Base-by-base conservation (phyloP, 2,329 filamentous ascomycete species). In the Aspergillus ibericus region DNA sequence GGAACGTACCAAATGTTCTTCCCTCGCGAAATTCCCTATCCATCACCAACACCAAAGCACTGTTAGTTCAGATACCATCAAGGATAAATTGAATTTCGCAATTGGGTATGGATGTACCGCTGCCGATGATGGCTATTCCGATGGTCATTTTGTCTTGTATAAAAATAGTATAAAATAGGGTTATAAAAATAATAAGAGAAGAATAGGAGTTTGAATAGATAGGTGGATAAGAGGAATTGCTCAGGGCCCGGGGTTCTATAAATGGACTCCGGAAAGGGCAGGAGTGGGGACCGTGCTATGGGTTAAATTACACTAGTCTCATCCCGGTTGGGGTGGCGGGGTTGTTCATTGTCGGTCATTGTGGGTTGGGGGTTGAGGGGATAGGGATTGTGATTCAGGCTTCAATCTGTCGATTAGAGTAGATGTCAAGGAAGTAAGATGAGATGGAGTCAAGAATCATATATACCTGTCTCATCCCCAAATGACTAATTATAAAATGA, bases 1-100 rank as follows among this genome's bases (percentile, higher is more conserved):
- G 7, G 27, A 6, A 27, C 68, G 44, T 72, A 80, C 78, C 53
- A 85, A 75, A 66, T 85, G 83, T 63, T 85, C 78, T 70, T 85
- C 83, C 60, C 79, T 78, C 56, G 82, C 82, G 69, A 85, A 85
- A 65, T 84, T 83, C 59, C 83, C 77, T 78, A 36, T 42, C 25
- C 29, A 25, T 46, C 51, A 36, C 13, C n/a, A 52, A 35, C n/a
- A n/a, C n/a, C n/a, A n/a, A n/a, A n/a, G n/a, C n/a, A n/a, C n/a
- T n/a, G n/a, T n/a, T n/a, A n/a, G n/a, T n/a, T n/a, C n/a, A n/a
- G n/a, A n/a, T n/a, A n/a, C n/a, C n/a, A n/a, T n/a, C n/a, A n/a
- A n/a, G n/a, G n/a, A n/a, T n/a, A n/a, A n/a, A n/a, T n/a, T n/a
- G n/a, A n/a, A 10, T 15, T 25, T 22, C 1, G 46, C 13, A 25